Conservation (phyloP, 495 filamentous ascomycete genomes). For the Penicillium lagena region DNA sequence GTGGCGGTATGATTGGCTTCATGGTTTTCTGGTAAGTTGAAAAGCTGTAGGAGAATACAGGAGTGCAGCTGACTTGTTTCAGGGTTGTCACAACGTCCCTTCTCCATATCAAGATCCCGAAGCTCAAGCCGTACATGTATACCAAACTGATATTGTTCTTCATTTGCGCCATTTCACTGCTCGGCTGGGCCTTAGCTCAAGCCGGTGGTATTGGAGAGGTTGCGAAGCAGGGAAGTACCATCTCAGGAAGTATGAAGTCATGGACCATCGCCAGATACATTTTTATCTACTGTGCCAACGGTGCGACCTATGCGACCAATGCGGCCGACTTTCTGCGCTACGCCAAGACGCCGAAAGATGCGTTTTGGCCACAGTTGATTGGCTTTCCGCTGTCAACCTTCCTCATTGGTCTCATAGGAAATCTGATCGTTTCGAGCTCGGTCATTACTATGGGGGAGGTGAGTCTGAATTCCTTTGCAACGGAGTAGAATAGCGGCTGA, state of each 20-base stretch:
- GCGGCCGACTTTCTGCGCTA: slow-evolving; percentile 38
- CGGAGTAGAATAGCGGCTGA: too few species aligned
- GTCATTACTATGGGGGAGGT: too few species aligned
- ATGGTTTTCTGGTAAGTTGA: too few species aligned
- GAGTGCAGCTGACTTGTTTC: too few species aligned
- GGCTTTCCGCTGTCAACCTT: slow-evolving; percentile 3
- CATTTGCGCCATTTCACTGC: slow-evolving; percentile 25
- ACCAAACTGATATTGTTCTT: too few species aligned
- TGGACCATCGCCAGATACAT: slow-evolving; percentile 22
- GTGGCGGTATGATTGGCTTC: too few species aligned
- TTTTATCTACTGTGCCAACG: slow-evolving; percentile 27
- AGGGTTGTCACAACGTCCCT: too few species aligned
- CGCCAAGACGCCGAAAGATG: slow-evolving; percentile 25
- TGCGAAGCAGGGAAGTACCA: background rate
- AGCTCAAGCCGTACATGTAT: too few species aligned
- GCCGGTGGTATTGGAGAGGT: slow-evolving; percentile 18
- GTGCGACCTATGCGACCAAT: slow-evolving; percentile 43
- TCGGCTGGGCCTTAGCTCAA: slow-evolving; percentile 25
- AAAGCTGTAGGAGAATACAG: too few species aligned
- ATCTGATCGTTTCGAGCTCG: slow-evolving; percentile 11
- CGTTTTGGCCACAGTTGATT: slow-evolving; percentile 16
- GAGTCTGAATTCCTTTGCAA: too few species aligned
- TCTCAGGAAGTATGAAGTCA: too few species aligned
- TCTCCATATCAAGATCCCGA: too few species aligned
- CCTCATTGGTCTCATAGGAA: background rate